These are phyloP conservation scores for Blastobotrys malaysiensis DNA, from an alignment of 1,139 yeast species.

Conservation along the genomic window DNA sequence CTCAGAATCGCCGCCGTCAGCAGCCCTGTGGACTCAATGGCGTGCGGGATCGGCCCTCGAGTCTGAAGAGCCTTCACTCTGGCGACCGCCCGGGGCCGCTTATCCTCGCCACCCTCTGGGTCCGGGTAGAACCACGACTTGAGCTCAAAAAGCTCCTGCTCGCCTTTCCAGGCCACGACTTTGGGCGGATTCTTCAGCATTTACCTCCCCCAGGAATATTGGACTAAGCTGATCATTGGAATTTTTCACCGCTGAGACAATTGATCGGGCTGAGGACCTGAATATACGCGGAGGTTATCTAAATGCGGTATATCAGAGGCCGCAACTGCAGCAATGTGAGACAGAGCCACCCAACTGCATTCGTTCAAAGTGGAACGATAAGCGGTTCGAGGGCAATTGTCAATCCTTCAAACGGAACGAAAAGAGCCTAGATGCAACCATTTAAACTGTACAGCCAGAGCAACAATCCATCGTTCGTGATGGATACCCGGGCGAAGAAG, in stretches of 20 bases:
- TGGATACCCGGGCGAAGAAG: not conserved
- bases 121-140: constrained; percentile 53
- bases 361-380: not conserved
- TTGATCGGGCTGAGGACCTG: not conserved
- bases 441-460: constrained; percentile 1
- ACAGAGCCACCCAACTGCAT: not conserved
- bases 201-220: too few species aligned
- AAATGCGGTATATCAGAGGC: not conserved
- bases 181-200: constrained; percentile 36
- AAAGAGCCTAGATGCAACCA: not conserved
- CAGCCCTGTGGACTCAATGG: constrained; percentile 68
- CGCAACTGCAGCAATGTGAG: not conserved
- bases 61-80: constrained; percentile 45
- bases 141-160: constrained; percentile 48
- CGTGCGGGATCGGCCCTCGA: constrained; percentile 71
- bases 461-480: not conserved
- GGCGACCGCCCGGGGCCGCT: constrained; percentile 48
- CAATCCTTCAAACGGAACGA: not conserved
- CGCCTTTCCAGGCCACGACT: constrained; percentile 52
- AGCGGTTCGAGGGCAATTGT: not conserved
- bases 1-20: constrained; percentile 49
- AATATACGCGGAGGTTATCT: not conserved
- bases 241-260: constrained; percentile 1
- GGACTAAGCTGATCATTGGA: not conserved
- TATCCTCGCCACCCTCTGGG: not conserved